These are phyloP conservation scores for Agroathelia rolfsii DNA, from an alignment of 1,284 basidiomycete species.

Conservation along the genomic window DNA sequence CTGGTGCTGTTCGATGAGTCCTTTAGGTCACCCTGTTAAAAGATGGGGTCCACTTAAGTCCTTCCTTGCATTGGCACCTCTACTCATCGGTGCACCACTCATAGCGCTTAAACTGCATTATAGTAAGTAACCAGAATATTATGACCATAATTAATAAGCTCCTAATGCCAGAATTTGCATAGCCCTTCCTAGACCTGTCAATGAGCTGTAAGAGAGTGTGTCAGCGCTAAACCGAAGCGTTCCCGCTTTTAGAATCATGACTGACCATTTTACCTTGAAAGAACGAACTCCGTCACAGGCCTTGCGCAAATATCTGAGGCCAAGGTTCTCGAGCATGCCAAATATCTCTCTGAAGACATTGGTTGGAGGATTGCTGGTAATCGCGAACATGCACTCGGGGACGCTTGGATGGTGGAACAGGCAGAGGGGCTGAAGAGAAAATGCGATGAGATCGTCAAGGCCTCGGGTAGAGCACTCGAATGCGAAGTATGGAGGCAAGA, in stretches of 20 bases:
- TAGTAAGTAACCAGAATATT: conserved; percentile 24
- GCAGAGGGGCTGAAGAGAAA: conserved; percentile 48
- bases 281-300: conserved; percentile 42
- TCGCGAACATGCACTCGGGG: conserved; percentile 77
- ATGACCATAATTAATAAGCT: not conserved
- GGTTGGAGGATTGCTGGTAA: conserved; percentile 93
- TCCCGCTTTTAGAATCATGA: no score
- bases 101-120: conserved; percentile 34
- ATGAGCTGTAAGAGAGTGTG: conserved; percentile 25
- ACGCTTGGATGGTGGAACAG: conserved; percentile 72
- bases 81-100: conserved; percentile 34
- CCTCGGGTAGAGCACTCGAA: conserved; percentile 48
- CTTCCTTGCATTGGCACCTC: conserved; percentile 32
- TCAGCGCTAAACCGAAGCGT: no score
- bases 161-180: not conserved
- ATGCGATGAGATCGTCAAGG: conserved; percentile 46
- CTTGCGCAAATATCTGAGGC: conserved; percentile 64
- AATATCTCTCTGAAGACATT: conserved; percentile 70
- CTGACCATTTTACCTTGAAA: no score
- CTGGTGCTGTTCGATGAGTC: no score
- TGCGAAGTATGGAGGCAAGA: conserved; percentile 85
- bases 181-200: conserved; percentile 32
- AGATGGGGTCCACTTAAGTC: conserved; percentile 38
- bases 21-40: no score
- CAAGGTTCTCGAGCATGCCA: conserved; percentile 51